Conservation (phyloP, 2,329 filamentous ascomycete species). For the Monilinia fructicola region DNA sequence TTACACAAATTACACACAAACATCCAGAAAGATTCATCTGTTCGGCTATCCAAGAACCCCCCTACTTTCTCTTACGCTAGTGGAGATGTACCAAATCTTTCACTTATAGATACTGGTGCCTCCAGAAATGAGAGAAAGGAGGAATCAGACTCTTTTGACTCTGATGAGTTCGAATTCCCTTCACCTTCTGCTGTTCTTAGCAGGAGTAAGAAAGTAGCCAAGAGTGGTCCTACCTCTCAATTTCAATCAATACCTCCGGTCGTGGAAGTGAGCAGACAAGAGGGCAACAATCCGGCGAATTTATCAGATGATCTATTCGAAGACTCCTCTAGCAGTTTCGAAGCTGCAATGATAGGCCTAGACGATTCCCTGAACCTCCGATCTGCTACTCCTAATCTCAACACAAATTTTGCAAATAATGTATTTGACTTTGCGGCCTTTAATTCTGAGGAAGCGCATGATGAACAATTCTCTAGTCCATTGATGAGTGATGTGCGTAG, state of each 20-base stretch:
- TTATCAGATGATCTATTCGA: conserved; percentile 7
- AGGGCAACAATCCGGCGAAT: background rate
- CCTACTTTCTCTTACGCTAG: conserved; percentile 34
- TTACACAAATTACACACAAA: conserved; percentile 39
- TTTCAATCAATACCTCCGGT: background rate
- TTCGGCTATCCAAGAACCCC: conserved; percentile 35
- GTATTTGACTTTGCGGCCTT: conserved; percentile 36
- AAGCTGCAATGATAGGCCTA: conserved; percentile 36
- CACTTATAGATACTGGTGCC: conserved; percentile 27
- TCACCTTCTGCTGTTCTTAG: conserved; percentile 41
- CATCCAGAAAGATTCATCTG: conserved; percentile 32
- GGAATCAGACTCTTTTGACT: conserved; percentile 24
- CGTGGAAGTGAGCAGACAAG: conserved; percentile 12
- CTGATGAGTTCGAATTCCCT: conserved; percentile 41
- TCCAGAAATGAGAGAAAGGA: conserved; percentile 17
- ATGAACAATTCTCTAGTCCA: conserved; percentile 21
- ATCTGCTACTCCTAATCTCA: conserved; percentile 25
- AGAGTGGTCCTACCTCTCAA: background rate
- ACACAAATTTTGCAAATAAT: conserved; percentile 33
- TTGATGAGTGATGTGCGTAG: conserved; percentile 21
- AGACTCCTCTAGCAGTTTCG: conserved; percentile 27
- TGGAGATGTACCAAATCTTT: conserved; percentile 30
- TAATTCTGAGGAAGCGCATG: conserved; percentile 10
- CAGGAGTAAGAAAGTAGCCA: background rate
- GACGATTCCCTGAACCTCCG: conserved; percentile 28